phyloP scores from a whole-genome alignment of 2,329 filamentous ascomycete genomes.

The Xylariaceae sp. region DNA sequence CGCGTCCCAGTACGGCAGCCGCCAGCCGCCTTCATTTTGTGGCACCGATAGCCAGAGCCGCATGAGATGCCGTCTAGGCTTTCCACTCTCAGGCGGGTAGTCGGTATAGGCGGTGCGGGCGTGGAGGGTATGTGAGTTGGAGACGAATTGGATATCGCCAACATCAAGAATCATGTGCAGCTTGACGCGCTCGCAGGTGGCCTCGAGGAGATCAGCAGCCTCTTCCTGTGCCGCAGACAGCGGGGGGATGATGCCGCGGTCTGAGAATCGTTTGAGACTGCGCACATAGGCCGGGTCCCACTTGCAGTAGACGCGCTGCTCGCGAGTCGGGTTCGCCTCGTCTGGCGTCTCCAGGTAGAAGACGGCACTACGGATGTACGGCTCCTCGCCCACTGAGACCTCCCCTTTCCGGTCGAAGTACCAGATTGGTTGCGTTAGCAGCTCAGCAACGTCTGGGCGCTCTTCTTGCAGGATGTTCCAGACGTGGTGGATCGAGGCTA shows the following conservation, averaged over 20 bases:
- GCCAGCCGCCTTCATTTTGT: conserved; percentile 79
- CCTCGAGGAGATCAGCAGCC: conserved; percentile 67
- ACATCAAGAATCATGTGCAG: conserved; percentile 84
- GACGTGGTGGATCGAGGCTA: conserved; percentile 72
- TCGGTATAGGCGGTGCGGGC: conserved; percentile 77
- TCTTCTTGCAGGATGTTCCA: conserved; percentile 75
- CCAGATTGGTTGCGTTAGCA: conserved; percentile 75
- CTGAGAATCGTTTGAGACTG: conserved; percentile 69
- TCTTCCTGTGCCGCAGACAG: conserved; percentile 65
- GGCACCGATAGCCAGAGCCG: conserved; percentile 81
- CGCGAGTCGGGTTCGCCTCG: conserved; percentile 41
- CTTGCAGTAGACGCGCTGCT: conserved; percentile 71
- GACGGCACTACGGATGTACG: conserved; percentile 67
- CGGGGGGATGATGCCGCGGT: conserved; percentile 67
- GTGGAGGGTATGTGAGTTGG: conserved; percentile 76
- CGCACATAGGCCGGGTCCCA: conserved; percentile 88
- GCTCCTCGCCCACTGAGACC: conserved; percentile 66
- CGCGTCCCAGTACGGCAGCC: conserved; percentile 74
- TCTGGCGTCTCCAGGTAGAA: conserved; percentile 67
- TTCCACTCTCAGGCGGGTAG: conserved; percentile 55
- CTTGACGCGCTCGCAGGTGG: conserved; percentile 66
- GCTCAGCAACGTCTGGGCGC: conserved; percentile 72
- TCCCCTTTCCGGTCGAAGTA: conserved; percentile 92
- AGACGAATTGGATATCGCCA: conserved; percentile 83
- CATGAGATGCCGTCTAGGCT: conserved; percentile 71